Percentiles rank a stretch among this genome's conserved stretches.
phyloP scores from a whole-genome alignment of 169 alveolate genomes.

The Amoebophrya sp. region DNA sequence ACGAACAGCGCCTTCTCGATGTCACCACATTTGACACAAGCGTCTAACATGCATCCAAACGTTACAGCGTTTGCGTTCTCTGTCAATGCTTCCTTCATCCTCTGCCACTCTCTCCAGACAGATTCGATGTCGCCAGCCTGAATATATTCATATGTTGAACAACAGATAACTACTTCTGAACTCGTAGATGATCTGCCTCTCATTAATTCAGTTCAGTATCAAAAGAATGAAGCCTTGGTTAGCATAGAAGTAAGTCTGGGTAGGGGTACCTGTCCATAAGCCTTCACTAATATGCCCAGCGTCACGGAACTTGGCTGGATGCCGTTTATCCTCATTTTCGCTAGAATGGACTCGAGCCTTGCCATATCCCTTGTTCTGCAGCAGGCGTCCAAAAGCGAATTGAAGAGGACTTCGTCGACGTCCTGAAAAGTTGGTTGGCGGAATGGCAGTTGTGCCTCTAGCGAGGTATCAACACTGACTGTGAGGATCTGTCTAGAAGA shows the following conservation, averaged over 20 bases:
- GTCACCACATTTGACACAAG: slow-evolving; percentile 3
- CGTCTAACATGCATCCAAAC: slow-evolving; percentile 10
- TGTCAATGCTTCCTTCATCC: background rate
- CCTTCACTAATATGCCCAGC: slow-evolving; percentile 59
- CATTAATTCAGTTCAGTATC: no score
- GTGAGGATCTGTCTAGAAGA: background rate
- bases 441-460: background rate
- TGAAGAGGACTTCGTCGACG: slow-evolving; percentile 77
- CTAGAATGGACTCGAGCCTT: slow-evolving; percentile 56
- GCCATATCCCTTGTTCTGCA: slow-evolving; percentile 60
- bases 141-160: no score
- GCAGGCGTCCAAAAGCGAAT: slow-evolving; percentile 84
- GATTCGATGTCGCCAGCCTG: slow-evolving; percentile 59
- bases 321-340: slow-evolving; percentile 56
- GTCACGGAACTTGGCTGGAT: slow-evolving; percentile 64
- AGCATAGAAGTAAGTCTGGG: no score
- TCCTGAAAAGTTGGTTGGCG: background rate
- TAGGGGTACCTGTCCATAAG: no score
- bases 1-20: slow-evolving; percentile 18
- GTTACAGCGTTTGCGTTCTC: slow-evolving; percentile 18
- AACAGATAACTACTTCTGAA: no score
- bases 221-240: no score
- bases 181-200: no score
- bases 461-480: background rate
- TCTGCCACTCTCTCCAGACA: slow-evolving; percentile 39